Evolutionary conservation across 148 eudicot genomes (phyloP), one percentile per base, ranked within the genome.

Genomic region (Nyssa sinensis): DNA sequence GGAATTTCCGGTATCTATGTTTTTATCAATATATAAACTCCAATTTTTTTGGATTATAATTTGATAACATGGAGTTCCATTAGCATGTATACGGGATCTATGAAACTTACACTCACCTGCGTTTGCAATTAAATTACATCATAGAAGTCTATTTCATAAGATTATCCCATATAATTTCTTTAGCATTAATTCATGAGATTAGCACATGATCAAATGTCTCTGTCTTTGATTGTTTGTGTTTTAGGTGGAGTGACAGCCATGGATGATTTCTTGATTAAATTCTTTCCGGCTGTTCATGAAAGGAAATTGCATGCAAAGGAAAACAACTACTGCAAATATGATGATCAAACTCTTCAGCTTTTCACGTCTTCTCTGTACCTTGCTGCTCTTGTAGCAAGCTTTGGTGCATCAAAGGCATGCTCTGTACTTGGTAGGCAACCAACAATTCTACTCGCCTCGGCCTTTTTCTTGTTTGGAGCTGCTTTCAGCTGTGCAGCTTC

Each of bases 341-440:
- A 72, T 27, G 66, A 72, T 28, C 66, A 41, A 25, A 1, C 35
- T 9, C 75, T 72, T 37, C 66, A 72, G 57, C 57, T 72, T 19
- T 72, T 72, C 57, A 72, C 66, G 3, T 72, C 66, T 32, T 33
- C 74, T 31, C 65, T 91, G 72, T 91, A 91, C 81, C 71, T 91
- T 2, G 88, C 93, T 10, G 96, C 96, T 4, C 86, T 91, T 1
- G 81, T 89, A 9, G 71, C 90, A 0, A 89, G 93, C 76, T 89
- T 89, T 27, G 31, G 82, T 4, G 96, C 93, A 3, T 91, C 96
- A 3, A 89, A 86, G 39, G 80, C 86, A 0, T 89, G 93, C 70
- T 79, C 79, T 0, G n/a, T 31, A 2, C 19, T 77, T 0, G 88
- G 88, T 3, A 74, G 88, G 0, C 74, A 62, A 32, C 84, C 77